Evolutionary conservation across 2,329 filamentous ascomycete genomes (phyloP).

Genomic region (Stagonosporopsis cucurbitacearum): DNA sequence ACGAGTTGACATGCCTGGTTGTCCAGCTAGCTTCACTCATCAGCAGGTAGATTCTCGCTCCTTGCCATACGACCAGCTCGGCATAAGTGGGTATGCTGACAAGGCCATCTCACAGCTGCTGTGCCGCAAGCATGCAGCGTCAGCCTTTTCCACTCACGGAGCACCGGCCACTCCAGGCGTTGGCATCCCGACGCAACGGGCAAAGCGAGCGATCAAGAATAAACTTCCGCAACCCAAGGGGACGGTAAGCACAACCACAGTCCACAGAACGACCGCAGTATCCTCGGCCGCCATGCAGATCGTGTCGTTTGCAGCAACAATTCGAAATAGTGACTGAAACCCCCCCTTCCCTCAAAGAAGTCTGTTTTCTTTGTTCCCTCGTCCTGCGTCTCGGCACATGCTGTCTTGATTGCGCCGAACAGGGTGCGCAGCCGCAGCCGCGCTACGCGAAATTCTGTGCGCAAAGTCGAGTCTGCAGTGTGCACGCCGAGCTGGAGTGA

Average conservation of each 20-base stretch:
- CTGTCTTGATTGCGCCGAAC: background rate
- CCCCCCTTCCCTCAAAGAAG: too few relatives aligned
- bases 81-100: background rate
- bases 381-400: background rate
- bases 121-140: background rate
- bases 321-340: background rate
- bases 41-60: background rate
- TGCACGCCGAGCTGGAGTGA: background rate
- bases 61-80: background rate
- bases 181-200: conserved; percentile 7
- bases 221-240: conserved; percentile 9
- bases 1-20: background rate
- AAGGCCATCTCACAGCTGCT: background rate
- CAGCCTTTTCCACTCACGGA: background rate
- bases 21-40: background rate
- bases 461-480: background rate
- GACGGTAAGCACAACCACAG: conserved; percentile 1
- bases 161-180: background rate
- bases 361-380: background rate
- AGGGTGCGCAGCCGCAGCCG: background rate
- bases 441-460: conserved; percentile 1
- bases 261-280: background rate
- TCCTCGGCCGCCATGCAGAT: background rate
- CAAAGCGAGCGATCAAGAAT: conserved; percentile 12
- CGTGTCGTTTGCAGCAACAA: background rate